These are phyloP conservation scores for Populus nigra DNA, from an alignment of 345 rosid genomes.

Conservation along the genomic window DNA sequence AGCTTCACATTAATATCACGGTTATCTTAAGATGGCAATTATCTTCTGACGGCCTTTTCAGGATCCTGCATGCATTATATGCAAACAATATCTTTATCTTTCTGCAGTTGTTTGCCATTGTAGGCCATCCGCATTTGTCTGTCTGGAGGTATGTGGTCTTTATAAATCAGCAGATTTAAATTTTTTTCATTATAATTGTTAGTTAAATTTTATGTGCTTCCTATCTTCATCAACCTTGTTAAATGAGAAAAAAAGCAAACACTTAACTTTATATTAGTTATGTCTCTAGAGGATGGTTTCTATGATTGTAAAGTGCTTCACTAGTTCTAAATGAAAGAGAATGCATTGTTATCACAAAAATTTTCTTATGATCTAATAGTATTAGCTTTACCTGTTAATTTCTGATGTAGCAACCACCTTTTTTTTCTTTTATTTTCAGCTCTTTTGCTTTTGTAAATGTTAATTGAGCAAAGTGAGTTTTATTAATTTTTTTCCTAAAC, in stretches of 20 bases:
- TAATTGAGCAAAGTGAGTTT: no score
- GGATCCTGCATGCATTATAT: slow-evolving; percentile 89
- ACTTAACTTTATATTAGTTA: neutral
- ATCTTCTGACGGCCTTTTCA: slow-evolving; percentile 36
- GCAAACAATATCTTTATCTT: slow-evolving; percentile 84
- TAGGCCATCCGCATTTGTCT: slow-evolving; percentile 76
- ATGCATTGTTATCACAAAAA: no score
- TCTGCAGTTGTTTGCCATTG: slow-evolving; percentile 76
- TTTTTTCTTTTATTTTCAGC: neutral
- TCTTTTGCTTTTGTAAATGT: no score
- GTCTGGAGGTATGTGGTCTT: slow-evolving; percentile 75
- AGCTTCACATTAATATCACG: neutral
- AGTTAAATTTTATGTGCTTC: no score
- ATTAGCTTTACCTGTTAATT: neutral
- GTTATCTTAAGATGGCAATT: slow-evolving; percentile 5
- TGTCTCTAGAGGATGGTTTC: neutral
- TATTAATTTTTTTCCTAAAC: no score
- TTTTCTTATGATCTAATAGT: neutral
- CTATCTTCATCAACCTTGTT: neutral
- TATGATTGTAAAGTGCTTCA: neutral
- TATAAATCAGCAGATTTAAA: neutral
- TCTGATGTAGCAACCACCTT: neutral
- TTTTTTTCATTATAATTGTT: neutral
- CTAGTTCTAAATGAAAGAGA: no score
- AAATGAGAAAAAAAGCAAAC: neutral